Conservation (phyloP, 139 green algal genomes). For the Coelastrella sp. region DNA sequence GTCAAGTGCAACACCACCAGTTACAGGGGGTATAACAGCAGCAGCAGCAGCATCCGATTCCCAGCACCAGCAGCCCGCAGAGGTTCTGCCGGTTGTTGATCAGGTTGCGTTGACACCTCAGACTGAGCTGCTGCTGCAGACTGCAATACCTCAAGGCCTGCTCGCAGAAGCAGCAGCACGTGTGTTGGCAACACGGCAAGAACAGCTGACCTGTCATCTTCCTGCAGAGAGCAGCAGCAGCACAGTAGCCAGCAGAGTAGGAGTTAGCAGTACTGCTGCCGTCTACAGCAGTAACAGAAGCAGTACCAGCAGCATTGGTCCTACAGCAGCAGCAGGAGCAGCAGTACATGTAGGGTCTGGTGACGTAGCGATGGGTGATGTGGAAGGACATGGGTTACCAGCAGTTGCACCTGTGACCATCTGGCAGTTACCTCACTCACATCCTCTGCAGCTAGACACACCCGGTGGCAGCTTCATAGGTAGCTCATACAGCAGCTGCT, state of each 20-base stretch:
- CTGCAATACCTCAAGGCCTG: neutral
- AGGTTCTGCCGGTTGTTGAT: neutral
- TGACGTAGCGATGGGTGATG: neutral
- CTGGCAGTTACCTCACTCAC: neutral
- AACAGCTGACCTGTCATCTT: neutral
- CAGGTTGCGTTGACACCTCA: neutral
- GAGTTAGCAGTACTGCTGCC: neutral
- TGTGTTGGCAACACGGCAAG: neutral
- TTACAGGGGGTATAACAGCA: conserved; percentile 12
- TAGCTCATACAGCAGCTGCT: too few species aligned
- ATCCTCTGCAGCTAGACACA: neutral
- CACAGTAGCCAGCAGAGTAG: neutral
- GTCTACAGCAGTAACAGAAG: neutral
- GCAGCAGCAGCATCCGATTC: neutral
- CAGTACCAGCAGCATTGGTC: neutral
- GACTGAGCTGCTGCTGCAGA: neutral
- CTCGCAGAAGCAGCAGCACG: neutral
- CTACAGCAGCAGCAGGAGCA: neutral
- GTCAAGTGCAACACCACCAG: neutral
- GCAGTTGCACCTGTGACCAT: neutral
- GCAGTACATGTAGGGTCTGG: neutral
- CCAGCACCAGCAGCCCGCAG: conserved; percentile 12
- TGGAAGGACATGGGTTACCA: too few species aligned
- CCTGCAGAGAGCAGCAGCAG: neutral
- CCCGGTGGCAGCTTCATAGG: neutral